Conservation (phyloP, 1,284 basidiomycete species). For the Rhodotorula sp. region DNA sequence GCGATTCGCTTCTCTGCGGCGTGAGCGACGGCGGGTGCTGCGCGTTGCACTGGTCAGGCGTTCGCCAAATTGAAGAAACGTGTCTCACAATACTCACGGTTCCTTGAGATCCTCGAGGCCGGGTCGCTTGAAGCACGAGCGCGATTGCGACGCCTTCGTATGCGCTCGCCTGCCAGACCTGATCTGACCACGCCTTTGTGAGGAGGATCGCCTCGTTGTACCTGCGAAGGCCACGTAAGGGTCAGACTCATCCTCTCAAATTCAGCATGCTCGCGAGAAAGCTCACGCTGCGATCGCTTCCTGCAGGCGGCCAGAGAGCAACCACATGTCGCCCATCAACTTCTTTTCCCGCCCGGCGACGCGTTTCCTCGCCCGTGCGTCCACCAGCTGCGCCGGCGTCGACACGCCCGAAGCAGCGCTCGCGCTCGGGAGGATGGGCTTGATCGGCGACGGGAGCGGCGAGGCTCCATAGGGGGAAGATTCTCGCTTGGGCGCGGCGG, state of each 20-base stretch:
- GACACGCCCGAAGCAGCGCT: not conserved
- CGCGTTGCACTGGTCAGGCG: not conserved
- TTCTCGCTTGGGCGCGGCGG: conserved; percentile 32
- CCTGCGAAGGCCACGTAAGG: conserved; percentile 54
- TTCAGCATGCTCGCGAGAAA: no score
- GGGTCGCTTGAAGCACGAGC: conserved; percentile 30
- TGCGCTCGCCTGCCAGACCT: conserved; percentile 79
- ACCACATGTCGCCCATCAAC: conserved; percentile 80
- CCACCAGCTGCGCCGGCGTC: conserved; percentile 21
- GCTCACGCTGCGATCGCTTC: conserved; percentile 78
- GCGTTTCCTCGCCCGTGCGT: conserved; percentile 34
- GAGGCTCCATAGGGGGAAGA: conserved; percentile 25
- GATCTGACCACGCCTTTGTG: conserved; percentile 68
- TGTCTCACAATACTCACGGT: not conserved
- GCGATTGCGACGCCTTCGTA: conserved; percentile 69
- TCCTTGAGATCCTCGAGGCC: conserved; percentile 20
- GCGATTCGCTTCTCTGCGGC: conserved; percentile 15
- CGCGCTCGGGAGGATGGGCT: not conserved
- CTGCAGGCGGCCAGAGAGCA: conserved; percentile 72
- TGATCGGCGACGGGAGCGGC: not conserved
- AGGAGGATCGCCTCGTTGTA: conserved; percentile 76
- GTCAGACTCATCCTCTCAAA: no score
- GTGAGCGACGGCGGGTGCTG: conserved; percentile 15
- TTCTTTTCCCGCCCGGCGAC: conserved; percentile 69
- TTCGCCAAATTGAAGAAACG: not conserved